These are phyloP conservation scores for Gryganskiella cystojenkinii DNA, from an alignment of 192 early-diverging fungal genomes.

Conservation along the genomic window DNA sequence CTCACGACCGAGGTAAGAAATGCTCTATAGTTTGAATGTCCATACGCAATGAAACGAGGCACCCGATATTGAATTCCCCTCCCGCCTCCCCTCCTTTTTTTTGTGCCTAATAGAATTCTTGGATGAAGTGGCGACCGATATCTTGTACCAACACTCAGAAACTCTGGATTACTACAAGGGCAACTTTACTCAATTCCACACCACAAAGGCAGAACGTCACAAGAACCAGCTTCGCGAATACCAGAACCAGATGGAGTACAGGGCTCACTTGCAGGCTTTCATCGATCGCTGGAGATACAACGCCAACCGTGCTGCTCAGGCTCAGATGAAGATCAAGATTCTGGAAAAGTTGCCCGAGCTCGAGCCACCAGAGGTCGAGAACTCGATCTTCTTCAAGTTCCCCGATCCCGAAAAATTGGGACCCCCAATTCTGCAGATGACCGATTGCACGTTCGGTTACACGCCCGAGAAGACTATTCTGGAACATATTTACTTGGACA, in stretches of 20 bases:
- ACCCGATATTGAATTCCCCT: background rate
- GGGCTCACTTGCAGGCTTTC: conserved; percentile 96
- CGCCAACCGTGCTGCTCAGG: conserved; percentile 96
- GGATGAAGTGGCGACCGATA: conserved; percentile 97
- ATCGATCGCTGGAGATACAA: conserved; percentile 99
- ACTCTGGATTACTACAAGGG: conserved; percentile 95
- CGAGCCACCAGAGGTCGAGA: conserved; percentile 86
- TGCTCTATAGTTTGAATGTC: too few relatives aligned
- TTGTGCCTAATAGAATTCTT: conserved; percentile 86
- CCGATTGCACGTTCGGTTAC: conserved; percentile 92
- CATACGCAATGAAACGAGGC: too few relatives aligned
- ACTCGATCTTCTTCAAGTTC: conserved; percentile 88
- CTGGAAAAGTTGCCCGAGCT: conserved; percentile 96
- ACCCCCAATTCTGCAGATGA: conserved; percentile 97
- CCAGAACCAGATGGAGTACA: conserved; percentile 94
- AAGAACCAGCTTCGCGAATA: conserved; percentile 95
- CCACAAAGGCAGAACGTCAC: conserved; percentile 90
- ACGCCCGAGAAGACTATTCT: conserved; percentile 83
- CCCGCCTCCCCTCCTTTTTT: background rate
- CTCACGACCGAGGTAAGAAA: conserved; percentile 88
- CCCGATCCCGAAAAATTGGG: conserved; percentile 93
- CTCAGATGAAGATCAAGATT: conserved; percentile 98
- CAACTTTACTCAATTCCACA: conserved; percentile 91
- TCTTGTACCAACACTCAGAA: conserved; percentile 95
- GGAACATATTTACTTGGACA: conserved; percentile 86